These are phyloP conservation scores for Colletotrichum chrysophilum DNA, from an alignment of 2,329 filamentous ascomycete species.

Conservation along the genomic window DNA sequence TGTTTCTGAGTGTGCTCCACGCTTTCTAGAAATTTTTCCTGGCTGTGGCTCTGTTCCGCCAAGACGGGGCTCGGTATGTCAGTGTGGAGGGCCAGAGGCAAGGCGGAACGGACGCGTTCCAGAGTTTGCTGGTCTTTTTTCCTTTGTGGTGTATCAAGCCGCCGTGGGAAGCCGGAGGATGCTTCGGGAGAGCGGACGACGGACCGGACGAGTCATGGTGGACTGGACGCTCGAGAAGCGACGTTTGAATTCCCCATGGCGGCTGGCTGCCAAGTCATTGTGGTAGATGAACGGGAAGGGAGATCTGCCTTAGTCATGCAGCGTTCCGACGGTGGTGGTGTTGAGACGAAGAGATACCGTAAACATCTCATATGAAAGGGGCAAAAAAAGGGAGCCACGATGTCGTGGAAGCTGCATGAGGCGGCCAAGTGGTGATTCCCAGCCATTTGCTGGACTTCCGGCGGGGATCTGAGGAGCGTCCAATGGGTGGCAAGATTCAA, in stretches of 20 bases:
- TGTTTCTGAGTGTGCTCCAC: background rate
- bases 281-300: background rate
- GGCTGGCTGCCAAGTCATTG: background rate
- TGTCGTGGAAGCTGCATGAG: background rate
- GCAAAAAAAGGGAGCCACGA: background rate
- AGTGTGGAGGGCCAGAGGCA: background rate
- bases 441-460: background rate
- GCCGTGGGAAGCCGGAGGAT: background rate
- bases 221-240: background rate
- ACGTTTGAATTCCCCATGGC: background rate
- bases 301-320: background rate
- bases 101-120: background rate
- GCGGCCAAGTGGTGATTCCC: background rate
- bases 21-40: background rate
- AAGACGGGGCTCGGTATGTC: background rate
- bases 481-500: background rate
- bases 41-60: background rate
- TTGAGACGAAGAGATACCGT: background rate
- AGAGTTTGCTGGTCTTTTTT: background rate
- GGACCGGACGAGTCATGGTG: slow-evolving; percentile 14
- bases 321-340: background rate
- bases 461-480: background rate
- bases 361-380: background rate
- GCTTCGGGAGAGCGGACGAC: slow-evolving; percentile 2
- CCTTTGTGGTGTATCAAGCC: background rate